Conservation (phyloP, 257 asterid species). For the Cynanchum wilfordii region DNA sequence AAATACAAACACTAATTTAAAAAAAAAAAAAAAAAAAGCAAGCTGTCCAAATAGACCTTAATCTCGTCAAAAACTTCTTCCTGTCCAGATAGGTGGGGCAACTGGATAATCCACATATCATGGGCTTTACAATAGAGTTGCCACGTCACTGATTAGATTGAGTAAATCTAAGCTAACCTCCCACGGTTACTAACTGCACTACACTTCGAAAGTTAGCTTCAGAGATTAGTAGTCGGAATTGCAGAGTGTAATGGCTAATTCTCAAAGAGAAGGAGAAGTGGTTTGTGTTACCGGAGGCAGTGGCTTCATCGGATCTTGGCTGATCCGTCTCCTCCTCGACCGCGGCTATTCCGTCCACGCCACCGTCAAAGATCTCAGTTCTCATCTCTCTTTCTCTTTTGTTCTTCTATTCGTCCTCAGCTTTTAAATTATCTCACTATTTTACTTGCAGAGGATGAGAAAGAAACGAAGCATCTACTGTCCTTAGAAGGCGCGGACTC, state of each 20-base stretch:
- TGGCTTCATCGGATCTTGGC: conserved; percentile 76
- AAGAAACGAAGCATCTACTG: conserved; percentile 70
- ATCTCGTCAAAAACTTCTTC: too few relatives aligned
- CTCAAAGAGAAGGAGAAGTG: conserved; percentile 34
- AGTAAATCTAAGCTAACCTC: too few relatives aligned
- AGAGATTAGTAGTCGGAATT: background rate
- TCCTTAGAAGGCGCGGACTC: conserved; percentile 60
- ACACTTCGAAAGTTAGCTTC: too few relatives aligned
- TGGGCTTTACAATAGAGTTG: too few relatives aligned
- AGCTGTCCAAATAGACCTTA: too few relatives aligned
- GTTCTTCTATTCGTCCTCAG: background rate
- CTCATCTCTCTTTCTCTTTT: background rate
- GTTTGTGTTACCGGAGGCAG: conserved; percentile 90
- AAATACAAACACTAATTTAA: too few relatives aligned
- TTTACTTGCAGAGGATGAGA: conserved; percentile 52
- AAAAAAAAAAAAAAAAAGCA: too few relatives aligned
- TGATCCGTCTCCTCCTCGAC: conserved; percentile 63
- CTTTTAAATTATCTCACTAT: background rate
- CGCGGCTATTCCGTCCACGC: conserved; percentile 91
- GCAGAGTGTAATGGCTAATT: conserved; percentile 23
- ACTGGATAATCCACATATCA: too few relatives aligned
- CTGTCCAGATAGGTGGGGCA: too few relatives aligned
- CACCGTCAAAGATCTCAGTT: conserved; percentile 71
- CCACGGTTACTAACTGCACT: too few relatives aligned
- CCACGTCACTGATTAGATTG: too few relatives aligned